Conservation (phyloP, 768 basidiomycete species). For the Termitomyces sp. region DNA sequence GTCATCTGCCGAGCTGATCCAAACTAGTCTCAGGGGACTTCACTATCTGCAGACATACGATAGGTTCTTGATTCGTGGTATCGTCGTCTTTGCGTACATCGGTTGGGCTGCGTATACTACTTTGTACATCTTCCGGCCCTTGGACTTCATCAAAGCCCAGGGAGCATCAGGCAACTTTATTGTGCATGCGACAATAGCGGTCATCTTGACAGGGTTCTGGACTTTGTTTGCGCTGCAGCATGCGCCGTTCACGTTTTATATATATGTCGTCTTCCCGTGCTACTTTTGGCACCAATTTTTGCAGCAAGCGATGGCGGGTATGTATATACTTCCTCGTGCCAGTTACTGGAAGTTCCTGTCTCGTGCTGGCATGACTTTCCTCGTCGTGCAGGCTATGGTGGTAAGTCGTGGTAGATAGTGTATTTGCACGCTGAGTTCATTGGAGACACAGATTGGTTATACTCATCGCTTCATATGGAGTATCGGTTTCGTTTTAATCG, state of each 20-base stretch:
- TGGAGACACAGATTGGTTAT: conserved; percentile 51
- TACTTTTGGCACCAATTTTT: conserved; percentile 70
- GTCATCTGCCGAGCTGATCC: conserved; percentile 46
- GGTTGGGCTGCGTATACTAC: conserved; percentile 75
- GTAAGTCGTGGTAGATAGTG: conserved; percentile 33
- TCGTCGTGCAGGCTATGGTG: conserved; percentile 63
- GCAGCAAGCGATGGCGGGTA: conserved; percentile 17
- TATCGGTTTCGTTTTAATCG: conserved; percentile 53
- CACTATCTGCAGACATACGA: conserved; percentile 86
- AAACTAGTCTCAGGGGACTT: conserved; percentile 50
- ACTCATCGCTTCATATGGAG: conserved; percentile 70
- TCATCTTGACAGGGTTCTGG: conserved; percentile 33
- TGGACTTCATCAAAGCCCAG: conserved; percentile 12
- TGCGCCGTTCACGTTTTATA: conserved; percentile 66
- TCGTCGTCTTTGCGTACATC: conserved; percentile 67
- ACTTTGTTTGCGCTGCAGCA: conserved; percentile 52
- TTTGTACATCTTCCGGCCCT: conserved; percentile 46
- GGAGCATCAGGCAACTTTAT: neutral
- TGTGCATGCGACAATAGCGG: conserved; percentile 15
- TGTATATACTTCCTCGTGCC: conserved; percentile 4
- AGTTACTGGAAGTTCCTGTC: conserved; percentile 15
- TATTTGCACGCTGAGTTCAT: neutral
- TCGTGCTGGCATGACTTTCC: conserved; percentile 27
- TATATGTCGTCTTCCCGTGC: conserved; percentile 69
- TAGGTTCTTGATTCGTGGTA: conserved; percentile 57